These are phyloP conservation scores for Leishmania tarentolae DNA, from an alignment of 208 protist species.

Conservation along the genomic window DNA sequence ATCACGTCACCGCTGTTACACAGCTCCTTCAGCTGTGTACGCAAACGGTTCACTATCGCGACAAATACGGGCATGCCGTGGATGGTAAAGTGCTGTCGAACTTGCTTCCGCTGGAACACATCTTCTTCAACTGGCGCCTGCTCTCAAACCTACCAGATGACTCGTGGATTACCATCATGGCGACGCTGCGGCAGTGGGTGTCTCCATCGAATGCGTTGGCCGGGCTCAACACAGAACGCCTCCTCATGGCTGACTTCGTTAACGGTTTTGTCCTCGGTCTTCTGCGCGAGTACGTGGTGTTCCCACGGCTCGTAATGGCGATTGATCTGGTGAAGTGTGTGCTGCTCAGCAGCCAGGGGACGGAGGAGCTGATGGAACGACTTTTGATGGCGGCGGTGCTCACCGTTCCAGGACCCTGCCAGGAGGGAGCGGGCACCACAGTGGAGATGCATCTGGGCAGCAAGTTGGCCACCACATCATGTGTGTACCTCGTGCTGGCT, in stretches of 20 bases:
- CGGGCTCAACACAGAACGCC: conserved; percentile 53
- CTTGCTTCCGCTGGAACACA: conserved; percentile 37
- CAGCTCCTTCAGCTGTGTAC: conserved; percentile 31
- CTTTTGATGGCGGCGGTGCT: conserved; percentile 43
- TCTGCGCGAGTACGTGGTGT: conserved; percentile 49
- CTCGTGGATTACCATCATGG: conserved; percentile 27
- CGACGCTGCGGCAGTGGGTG: conserved; percentile 38
- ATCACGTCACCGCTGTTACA: conserved; percentile 18
- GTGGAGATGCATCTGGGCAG: conserved; percentile 43
- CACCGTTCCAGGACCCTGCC: conserved; percentile 34
- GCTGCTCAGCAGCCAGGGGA: conserved; percentile 27
- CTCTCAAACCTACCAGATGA: conserved; percentile 36
- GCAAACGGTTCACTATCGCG: conserved; percentile 17
- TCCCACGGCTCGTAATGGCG: conserved; percentile 37
- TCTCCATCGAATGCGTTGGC: conserved; percentile 35
- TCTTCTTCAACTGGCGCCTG: conserved; percentile 71
- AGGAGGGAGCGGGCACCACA: conserved; percentile 9
- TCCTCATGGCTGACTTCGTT: conserved; percentile 52
- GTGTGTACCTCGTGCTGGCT: conserved; percentile 48
- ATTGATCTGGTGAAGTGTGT: conserved; percentile 34
- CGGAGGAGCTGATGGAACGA: conserved; percentile 40
- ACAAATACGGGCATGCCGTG: conserved; percentile 8
- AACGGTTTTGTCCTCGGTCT: conserved; percentile 71
- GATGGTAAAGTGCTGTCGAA: conserved; percentile 18
- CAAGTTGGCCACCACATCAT: conserved; percentile 36